Base-by-base conservation (phyloP, 306 rosid genomes). In the Lathyrus sativus region DNA sequence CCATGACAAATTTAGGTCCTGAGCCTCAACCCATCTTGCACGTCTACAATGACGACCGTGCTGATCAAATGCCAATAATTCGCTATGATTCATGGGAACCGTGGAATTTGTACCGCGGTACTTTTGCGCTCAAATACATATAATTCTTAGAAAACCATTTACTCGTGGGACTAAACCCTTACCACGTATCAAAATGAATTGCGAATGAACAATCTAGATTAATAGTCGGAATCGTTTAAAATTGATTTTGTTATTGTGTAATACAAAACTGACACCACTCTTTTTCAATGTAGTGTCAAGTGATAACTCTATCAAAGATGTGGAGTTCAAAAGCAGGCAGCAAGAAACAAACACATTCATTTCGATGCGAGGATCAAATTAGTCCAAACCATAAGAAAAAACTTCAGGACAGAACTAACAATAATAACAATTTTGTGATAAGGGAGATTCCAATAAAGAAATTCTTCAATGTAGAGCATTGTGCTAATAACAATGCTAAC, bases 271-370 rank as follows among this genome's bases (percentile, higher is more conserved):
- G 72, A 60, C 71, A 67, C 51, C 66, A 35, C 22, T 78, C 56
- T 51, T 84, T 76, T 62, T 59, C 50, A 59, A 67, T 81, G 60
- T 84, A 76, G 76, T 72, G 75, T 12, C 13, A 65, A 48, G 69
- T 39, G 18, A 45, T 28, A 62, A 19, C 11, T 46, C 12, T 35
- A 37, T 15, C 51, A 29, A 61, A 66, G 70, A 62, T 55, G 73
- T 19, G 55, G 70, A 49, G 37, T 46, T 72, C 75, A 28, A 67
- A 33, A 67, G 44, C 2, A 33, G 18, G 39, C 46, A 50, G 63
- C 68, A 26, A 37, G 64, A 78, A 50, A 1, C 72, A 74, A 1
- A 1, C 73, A 24, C 29, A 73, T 33, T 46, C 58, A 3, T 55
- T 62, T 18, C n/a, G 19, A 46, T 68, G 5, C 38, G 68, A 68